Evolutionary conservation across 495 filamentous ascomycete species (phyloP).

Genomic region (Podospora appendiculata): DNA sequence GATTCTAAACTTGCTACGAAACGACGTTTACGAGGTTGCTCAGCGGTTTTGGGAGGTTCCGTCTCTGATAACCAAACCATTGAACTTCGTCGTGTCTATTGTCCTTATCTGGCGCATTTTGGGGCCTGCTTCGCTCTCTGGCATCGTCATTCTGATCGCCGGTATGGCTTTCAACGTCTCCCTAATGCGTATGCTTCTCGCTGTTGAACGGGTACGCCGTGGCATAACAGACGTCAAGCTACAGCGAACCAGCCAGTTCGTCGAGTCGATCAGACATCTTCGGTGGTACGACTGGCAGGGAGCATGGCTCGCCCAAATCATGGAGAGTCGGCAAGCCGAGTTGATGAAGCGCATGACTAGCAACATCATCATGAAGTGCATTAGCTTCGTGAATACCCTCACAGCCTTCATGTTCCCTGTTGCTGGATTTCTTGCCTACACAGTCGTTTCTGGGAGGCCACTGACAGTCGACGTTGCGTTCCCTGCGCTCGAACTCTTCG

Average conservation of each 20-base stretch:
- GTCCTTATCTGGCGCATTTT: constrained; percentile 66
- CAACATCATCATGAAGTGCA: constrained; percentile 49
- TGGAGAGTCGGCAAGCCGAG: constrained; percentile 62
- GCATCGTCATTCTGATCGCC: constrained; percentile 53
- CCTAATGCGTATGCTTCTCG: constrained; percentile 52
- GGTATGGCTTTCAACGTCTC: constrained; percentile 58
- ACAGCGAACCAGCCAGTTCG: constrained; percentile 69
- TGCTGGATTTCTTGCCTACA: constrained; percentile 71
- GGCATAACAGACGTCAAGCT: constrained; percentile 62
- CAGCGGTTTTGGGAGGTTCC: constrained; percentile 78
- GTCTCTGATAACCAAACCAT: constrained; percentile 56
- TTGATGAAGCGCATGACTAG: constrained; percentile 58
- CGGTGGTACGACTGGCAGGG: constrained; percentile 85
- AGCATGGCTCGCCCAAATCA: constrained; percentile 65
- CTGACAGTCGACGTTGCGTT: constrained; percentile 73
- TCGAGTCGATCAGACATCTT: constrained; percentile 76
- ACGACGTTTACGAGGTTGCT: constrained; percentile 74
- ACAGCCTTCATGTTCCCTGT: constrained; percentile 68
- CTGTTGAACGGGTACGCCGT: constrained; percentile 57
- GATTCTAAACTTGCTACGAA: constrained; percentile 72
- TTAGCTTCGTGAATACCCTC: constrained; percentile 54
- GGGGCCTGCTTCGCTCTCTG: constrained; percentile 70
- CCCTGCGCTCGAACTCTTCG: constrained; percentile 70
- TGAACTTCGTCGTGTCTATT: constrained; percentile 60
- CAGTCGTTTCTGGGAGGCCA: constrained; percentile 52